Percentiles rank a stretch among this genome's conserved stretches.
Evolutionary conservation across 805 yeast species (phyloP).

Genomic region (Lipomyces sp.): DNA sequence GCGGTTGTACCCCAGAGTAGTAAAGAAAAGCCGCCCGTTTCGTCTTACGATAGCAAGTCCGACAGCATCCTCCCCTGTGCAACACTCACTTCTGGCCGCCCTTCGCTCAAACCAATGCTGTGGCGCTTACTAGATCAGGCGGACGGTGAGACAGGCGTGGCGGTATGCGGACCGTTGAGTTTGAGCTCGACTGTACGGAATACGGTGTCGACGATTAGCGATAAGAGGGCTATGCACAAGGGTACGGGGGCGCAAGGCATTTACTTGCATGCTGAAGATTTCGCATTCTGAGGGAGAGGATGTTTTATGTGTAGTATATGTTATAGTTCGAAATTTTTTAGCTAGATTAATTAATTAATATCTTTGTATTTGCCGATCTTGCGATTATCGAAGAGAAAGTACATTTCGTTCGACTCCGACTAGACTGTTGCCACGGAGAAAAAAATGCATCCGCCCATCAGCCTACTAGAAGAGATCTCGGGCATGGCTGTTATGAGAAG

Average conservation of each 20-base stretch:
- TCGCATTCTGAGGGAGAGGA: background rate
- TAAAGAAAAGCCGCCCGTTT: background rate
- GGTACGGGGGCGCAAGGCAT: slow-evolving; percentile 38
- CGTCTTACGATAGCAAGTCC: too few species aligned
- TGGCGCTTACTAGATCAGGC: slow-evolving; percentile 19
- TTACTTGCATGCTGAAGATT: slow-evolving; percentile 25
- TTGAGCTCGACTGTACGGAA: slow-evolving; percentile 14
- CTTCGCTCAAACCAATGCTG: slow-evolving; percentile 15
- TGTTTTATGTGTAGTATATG: too few species aligned
- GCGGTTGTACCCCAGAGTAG: background rate
- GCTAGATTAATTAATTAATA: too few species aligned
- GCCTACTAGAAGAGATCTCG: too few species aligned
- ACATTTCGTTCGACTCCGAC: too few species aligned
- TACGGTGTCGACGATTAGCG: slow-evolving; percentile 21
- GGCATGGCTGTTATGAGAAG: too few species aligned
- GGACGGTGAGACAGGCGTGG: slow-evolving; percentile 33
- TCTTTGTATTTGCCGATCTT: too few species aligned
- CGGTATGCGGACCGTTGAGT: slow-evolving; percentile 31
- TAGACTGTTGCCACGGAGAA: too few species aligned
- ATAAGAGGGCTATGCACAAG: slow-evolving; percentile 32
- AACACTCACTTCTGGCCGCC: slow-evolving; percentile 13
- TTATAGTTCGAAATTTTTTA: too few species aligned
- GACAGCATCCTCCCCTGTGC: background rate
- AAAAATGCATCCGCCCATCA: too few species aligned
- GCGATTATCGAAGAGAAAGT: too few species aligned